Conservation (phyloP, 2,329 filamentous ascomycete species). For the Phaeosphaeriaceae sp. region DNA sequence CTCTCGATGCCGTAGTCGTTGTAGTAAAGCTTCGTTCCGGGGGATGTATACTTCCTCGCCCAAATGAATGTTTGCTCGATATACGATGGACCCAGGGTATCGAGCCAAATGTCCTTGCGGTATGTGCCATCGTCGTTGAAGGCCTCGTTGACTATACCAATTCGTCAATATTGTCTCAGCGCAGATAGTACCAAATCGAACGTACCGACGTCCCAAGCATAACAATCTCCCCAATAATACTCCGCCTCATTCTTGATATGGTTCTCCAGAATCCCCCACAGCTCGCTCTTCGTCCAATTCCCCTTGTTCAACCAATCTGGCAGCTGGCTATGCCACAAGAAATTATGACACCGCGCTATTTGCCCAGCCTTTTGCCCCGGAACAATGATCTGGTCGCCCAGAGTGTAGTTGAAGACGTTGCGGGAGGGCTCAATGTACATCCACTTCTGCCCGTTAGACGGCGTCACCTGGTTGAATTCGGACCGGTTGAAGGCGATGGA, state of each 20-base stretch:
- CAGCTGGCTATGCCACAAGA: conserved; percentile 62
- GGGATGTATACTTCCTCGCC: conserved; percentile 62
- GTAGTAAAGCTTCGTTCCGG: conserved; percentile 66
- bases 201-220: conserved; percentile 61
- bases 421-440: conserved; percentile 65
- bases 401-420: conserved; percentile 64
- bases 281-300: conserved; percentile 65
- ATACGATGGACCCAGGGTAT: conserved; percentile 63
- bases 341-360: conserved; percentile 68
- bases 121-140: conserved; percentile 64
- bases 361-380: conserved; percentile 51
- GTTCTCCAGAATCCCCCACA: conserved; percentile 63
- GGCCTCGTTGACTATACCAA: conserved; percentile 66
- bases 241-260: conserved; percentile 67
- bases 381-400: conserved; percentile 59
- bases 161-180: neutral
- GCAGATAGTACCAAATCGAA: neutral
- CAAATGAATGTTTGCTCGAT: conserved; percentile 64
- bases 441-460: conserved; percentile 71
- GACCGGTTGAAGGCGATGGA: conserved; percentile 60
- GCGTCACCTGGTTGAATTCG: conserved; percentile 71
- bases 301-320: conserved; percentile 60
- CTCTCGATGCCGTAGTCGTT: conserved; percentile 71
- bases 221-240: conserved; percentile 67
- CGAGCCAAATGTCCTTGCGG: conserved; percentile 62